phyloP scores from a whole-genome alignment of 495 filamentous ascomycete genomes.

The Melanomma pulvis-pyrius region DNA sequence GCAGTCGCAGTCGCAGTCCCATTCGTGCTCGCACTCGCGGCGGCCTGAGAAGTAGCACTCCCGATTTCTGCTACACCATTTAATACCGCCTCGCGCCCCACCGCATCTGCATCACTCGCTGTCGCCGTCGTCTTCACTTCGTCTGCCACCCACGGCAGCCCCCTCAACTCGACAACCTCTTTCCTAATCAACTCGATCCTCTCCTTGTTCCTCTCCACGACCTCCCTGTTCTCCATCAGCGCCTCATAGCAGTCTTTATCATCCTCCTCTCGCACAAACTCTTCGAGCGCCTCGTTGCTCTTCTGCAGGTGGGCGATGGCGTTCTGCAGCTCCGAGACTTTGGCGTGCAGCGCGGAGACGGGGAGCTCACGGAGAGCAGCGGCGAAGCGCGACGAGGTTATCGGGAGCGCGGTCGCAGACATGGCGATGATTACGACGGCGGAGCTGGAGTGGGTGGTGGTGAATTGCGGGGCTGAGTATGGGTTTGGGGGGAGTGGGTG shows the following conservation, averaged over 20 bases:
- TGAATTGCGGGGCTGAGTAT: constrained; percentile 12
- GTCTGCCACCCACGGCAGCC: constrained; percentile 57
- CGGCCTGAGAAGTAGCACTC: no score
- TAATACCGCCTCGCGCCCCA: not conserved
- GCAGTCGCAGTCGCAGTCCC: not conserved
- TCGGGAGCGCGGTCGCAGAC: constrained; percentile 58
- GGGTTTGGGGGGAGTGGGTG: constrained; percentile 9
- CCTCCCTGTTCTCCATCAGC: constrained; percentile 73
- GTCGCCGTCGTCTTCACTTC: constrained; percentile 11
- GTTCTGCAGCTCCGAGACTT: constrained; percentile 81
- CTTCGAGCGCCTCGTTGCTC: constrained; percentile 63
- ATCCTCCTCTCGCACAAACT: constrained; percentile 54
- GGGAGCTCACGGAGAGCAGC: constrained; percentile 73
- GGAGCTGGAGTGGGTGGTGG: not conserved
- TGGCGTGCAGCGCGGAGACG: constrained; percentile 71
- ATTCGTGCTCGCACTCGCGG: not conserved
- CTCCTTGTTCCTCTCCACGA: constrained; percentile 72
- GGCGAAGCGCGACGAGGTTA: constrained; percentile 66
- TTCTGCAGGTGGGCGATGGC: constrained; percentile 77
- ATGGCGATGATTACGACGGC: constrained; percentile 31
- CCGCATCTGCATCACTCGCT: not conserved
- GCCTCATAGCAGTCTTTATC: constrained; percentile 70
- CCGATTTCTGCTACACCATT: no score
- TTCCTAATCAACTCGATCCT: constrained; percentile 66
- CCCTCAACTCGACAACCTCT: constrained; percentile 73